phyloP scores from a whole-genome alignment of 257 asterid genomes.

The Fraxinus pennsylvanica region DNA sequence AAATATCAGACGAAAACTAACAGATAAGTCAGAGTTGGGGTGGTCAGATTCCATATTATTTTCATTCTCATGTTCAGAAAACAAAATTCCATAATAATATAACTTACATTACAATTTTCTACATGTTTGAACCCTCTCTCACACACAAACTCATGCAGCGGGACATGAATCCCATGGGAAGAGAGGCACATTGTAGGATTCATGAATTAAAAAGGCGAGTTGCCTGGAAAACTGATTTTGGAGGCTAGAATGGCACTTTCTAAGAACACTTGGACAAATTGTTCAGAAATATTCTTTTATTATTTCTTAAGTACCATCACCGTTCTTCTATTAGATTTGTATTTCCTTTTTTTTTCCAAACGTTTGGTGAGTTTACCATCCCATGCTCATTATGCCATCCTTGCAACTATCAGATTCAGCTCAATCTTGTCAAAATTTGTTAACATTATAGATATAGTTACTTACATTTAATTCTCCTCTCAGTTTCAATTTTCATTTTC shows the following conservation, averaged over 20 bases:
- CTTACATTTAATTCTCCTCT: not conserved
- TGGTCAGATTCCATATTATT: not conserved
- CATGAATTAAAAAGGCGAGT: not conserved
- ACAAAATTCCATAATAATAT: not conserved
- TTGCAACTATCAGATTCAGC: not conserved
- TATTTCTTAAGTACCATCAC: not conserved
- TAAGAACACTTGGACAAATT: not conserved
- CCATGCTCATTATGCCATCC: constrained; percentile 1
- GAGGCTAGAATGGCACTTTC: not conserved
- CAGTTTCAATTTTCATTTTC: not conserved
- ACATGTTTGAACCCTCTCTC: not conserved
- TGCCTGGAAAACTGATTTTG: constrained; percentile 3
- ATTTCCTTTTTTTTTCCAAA: not conserved
- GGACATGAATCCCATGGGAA: not conserved
- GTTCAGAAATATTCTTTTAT: not conserved
- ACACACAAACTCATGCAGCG: not conserved
- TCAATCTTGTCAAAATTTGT: not conserved
- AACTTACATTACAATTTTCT: not conserved
- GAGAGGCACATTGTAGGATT: not conserved
- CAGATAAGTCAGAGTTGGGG: constrained; percentile 11
- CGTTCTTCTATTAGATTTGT: not conserved
- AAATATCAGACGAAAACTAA: constrained; percentile 7
- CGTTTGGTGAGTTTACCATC: not conserved
- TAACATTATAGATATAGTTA: not conserved
- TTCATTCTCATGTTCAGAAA: constrained; percentile 4